These are phyloP conservation scores for Ajuga reptans DNA, from an alignment of 305 asterid genomes.

Conservation along the genomic window DNA sequence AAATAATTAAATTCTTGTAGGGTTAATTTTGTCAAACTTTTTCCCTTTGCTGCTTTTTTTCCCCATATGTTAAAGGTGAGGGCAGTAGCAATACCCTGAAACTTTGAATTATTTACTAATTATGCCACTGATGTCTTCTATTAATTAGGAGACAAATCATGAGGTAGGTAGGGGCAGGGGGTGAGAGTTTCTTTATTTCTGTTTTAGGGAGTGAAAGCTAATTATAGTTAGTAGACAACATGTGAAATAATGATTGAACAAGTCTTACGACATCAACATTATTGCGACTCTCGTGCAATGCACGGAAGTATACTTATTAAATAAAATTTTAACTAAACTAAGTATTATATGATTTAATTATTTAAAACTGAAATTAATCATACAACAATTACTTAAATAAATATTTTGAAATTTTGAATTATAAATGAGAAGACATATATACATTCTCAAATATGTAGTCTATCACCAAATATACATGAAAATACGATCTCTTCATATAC, in stretches of 20 bases:
- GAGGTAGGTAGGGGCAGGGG: no score
- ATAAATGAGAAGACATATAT: no score
- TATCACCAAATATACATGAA: no score
- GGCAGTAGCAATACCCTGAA: neutral
- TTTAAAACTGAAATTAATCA: no score
- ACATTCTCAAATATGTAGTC: no score
- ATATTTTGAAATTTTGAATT: no score
- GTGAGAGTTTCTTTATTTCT: neutral
- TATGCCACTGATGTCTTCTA: slow-evolving; percentile 18
- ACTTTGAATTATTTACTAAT: slow-evolving; percentile 9
- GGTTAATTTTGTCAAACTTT: slow-evolving; percentile 25
- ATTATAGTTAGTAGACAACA: neutral
- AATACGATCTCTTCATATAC: no score
- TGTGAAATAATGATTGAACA: neutral
- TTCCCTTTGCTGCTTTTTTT: slow-evolving; percentile 18
- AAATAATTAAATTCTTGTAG: neutral
- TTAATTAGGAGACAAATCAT: neutral
- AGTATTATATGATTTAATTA: no score
- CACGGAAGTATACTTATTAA: no score
- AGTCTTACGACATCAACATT: neutral
- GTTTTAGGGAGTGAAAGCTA: neutral
- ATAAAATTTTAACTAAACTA: no score
- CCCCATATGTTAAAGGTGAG: slow-evolving; percentile 4
- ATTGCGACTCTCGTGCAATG: no score
- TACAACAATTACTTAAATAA: no score